Base-by-base conservation (phyloP, 2,329 filamentous ascomycete genomes). In the Cladophialophora chaetospira region DNA sequence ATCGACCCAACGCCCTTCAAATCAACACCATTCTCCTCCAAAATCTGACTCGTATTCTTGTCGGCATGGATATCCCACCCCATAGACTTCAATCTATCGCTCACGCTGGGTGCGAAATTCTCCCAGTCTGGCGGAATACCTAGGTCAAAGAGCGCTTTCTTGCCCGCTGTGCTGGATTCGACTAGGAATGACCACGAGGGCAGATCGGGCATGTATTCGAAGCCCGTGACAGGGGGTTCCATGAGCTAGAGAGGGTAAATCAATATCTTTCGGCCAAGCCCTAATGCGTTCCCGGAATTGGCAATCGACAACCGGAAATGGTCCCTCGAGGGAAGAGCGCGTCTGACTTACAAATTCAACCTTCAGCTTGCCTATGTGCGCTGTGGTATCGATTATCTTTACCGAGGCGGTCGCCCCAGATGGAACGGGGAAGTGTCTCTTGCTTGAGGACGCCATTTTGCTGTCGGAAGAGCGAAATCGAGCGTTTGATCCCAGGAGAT, bases 101-200 rank as follows among this genome's bases (percentile, higher is more conserved):
- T 35, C 29, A 59, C 46, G n/a, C 17, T 8, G 3, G 45, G 57
- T 9, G 57, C 33, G n/a, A 58, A 50, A 3, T 48, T 49, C 26
- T 55, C 31, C 51, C 51, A 55, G 31, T 58, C 38, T 3, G 51
- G 61, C 1, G 71, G 66, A 2, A 70, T 53, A 6, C 73, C 71
- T 9, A 74, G 65, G 53, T 74, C 72, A 53, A 73, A 74, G n/a
- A 74, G 59, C 2, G 73, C 58, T 6, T 62, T 65, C 13, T 66
- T 64, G 5, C 59, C 57, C 53, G 68, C 66, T 4, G 48, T 51
- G 25, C 67, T 61, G 54, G 81, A 77, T 50, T 79, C 72, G 52
- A 82, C 75, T 1, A 81, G 68, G 64, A 82, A 82, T 6, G 57
- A 60, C 54, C 55, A 63, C 26, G 60, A 53, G 9, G 53, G 52